Conservation (phyloP, 768 basidiomycete species). For the Termitomyces sp. region DNA sequence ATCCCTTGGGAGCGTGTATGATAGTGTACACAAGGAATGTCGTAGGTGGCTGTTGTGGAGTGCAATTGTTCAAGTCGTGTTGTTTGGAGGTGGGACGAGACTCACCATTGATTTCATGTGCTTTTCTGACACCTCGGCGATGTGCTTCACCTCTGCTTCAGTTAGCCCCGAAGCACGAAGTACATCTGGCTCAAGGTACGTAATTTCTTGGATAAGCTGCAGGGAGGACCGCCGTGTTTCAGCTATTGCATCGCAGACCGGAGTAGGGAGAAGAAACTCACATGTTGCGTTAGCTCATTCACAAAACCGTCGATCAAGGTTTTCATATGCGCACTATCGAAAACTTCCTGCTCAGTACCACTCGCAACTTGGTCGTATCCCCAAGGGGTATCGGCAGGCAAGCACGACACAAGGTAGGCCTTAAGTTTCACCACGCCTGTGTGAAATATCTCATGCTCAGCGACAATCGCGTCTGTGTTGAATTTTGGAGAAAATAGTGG, state of each 20-base stretch:
- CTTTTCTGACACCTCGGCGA: constrained; percentile 11
- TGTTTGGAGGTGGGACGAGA: background rate
- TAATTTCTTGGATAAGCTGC: constrained; percentile 14
- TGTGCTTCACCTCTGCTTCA: constrained; percentile 13
- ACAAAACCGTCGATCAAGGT: constrained; percentile 12
- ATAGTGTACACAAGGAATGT: constrained; percentile 15
- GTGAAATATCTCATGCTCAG: constrained; percentile 15
- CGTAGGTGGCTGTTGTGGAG: constrained; percentile 2
- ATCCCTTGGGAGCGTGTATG: constrained; percentile 12
- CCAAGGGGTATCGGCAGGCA: constrained; percentile 15
- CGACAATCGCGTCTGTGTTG: constrained; percentile 12
- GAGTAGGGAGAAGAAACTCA: background rate
- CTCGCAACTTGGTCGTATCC: constrained; percentile 12
- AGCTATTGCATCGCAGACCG: background rate
- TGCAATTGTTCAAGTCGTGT: background rate
- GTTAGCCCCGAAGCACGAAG: constrained; percentile 15
- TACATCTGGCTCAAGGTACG: constrained; percentile 13
- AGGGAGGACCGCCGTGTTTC: background rate
- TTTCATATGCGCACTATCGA: constrained; percentile 3
- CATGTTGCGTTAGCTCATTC: constrained; percentile 9
- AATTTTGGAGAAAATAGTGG: constrained; percentile 15
- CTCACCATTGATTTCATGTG: constrained; percentile 17
- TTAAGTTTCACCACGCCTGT: constrained; percentile 10
- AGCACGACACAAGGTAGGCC: constrained; percentile 15
- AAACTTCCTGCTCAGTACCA: constrained; percentile 6